Percentiles rank a stretch among this genome's conserved stretches.
phyloP scores from a whole-genome alignment of 1,139 yeast genomes.

The Debaryomyces sp. region DNA sequence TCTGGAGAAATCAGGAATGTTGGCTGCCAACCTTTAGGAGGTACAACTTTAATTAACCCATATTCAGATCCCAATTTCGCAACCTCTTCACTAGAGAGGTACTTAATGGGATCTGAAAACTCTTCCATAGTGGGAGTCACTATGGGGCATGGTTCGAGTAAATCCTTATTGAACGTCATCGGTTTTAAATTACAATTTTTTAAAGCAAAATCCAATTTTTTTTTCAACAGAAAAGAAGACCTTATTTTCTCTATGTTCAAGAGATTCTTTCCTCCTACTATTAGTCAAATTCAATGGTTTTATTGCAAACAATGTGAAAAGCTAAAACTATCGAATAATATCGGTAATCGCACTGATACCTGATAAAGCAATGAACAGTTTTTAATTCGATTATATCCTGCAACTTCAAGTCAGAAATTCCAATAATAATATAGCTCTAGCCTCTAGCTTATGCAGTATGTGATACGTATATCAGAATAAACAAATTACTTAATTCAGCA shows the following conservation, averaged over 20 bases:
- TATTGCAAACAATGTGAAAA: not conserved
- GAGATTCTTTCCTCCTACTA: not conserved
- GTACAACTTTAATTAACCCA: slow-evolving; percentile 68
- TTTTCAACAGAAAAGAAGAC: not conserved
- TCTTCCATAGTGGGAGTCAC: slow-evolving; percentile 56
- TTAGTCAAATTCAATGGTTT: not conserved
- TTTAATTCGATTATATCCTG: not conserved
- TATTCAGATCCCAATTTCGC: slow-evolving; percentile 55
- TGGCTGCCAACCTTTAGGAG: slow-evolving; percentile 62
- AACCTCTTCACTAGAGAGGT: slow-evolving; percentile 54
- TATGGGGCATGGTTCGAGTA: slow-evolving; percentile 53
- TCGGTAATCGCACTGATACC: slow-evolving; percentile 5
- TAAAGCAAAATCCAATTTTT: not conserved
- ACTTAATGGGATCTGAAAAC: slow-evolving; percentile 63
- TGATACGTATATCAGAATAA: not conserved
- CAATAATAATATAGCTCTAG: not conserved
- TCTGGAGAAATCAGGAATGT: slow-evolving; percentile 52
- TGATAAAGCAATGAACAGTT: slow-evolving; percentile 3
- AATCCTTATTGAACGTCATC: slow-evolving; percentile 26
- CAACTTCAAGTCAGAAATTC: not conserved
- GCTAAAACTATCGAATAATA: not conserved
- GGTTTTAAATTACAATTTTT: not conserved
- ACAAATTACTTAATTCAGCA: not conserved
- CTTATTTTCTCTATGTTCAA: not conserved
- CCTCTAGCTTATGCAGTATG: not conserved